Evolutionary conservation across 306 rosid genomes (phyloP), one percentile per base, ranked within the genome.

Genomic region (Purshia tridentata): DNA sequence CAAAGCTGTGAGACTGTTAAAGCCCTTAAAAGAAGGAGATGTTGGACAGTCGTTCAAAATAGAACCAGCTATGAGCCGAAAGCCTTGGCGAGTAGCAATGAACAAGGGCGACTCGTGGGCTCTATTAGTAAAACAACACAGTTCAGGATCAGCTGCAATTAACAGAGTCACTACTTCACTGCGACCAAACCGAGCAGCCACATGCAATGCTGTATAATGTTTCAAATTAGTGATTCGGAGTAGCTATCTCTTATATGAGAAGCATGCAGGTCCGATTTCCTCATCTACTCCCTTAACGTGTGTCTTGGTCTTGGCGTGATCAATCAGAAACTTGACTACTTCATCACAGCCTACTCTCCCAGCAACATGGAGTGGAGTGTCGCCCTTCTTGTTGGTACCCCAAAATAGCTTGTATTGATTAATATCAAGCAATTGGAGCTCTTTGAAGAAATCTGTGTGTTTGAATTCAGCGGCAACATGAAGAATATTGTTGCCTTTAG

Each of bases 311-410:
- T 42, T 70, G 0, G 50, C 41, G 14, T 18, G 41, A 0, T 9
- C 10, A 0, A 56, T 8, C 6, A 72, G 77, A 15, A 64, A 16
- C 42, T 9, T 4, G 8, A 68, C 67, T 1, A 78, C 13, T 19
- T 55, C 62, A 8, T 2, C 0, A 10, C 68, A 51, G 22, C 77
- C 81, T 0, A 65, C 61, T 12, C 68, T 65, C 0, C 69, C 39
- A 0, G 77, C 81, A 6, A 64, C 11, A 22, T 78, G 81, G 4
- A 72, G 16, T 4, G 81, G 77, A 54, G 77, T 71, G 62, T 72
- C 69, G 2, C 77, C 81, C 13, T 72, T 78, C 6, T 19, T 20
- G 62, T 78, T 65, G 50, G 67, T 8, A 22, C 35, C 52, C 15
- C 60, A 48, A 16, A 54, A 52, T 18, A 56, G 47, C 22, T n/a